Evolutionary conservation across 345 rosid genomes (phyloP).

Genomic region (Populus nigra): DNA sequence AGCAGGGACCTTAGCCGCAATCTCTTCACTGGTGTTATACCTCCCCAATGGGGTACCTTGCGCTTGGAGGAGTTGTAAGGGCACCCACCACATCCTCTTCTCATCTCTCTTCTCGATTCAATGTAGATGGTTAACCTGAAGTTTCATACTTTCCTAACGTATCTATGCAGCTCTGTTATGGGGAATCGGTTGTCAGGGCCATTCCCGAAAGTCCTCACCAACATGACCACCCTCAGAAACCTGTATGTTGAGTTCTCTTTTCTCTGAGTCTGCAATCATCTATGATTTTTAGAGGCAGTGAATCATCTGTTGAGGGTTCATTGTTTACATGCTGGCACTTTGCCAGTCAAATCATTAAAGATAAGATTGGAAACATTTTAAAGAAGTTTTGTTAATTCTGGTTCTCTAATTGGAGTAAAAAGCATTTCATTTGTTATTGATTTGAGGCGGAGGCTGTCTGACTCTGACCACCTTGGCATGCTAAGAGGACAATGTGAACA

Average conservation of each 20-base stretch:
- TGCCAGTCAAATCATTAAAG: too few species aligned
- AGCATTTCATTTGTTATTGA: too few species aligned
- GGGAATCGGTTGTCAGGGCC: constrained; percentile 82
- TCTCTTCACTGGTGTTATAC: constrained; percentile 64
- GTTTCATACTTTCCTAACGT: constrained; percentile 2
- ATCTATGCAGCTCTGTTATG: constrained; percentile 64
- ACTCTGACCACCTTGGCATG: too few species aligned
- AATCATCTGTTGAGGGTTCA: background rate
- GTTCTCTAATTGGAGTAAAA: too few species aligned
- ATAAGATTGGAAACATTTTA: too few species aligned
- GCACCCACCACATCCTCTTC: background rate
- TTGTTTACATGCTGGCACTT: background rate
- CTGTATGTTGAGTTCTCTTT: constrained; percentile 47
- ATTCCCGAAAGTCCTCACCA: constrained; percentile 68
- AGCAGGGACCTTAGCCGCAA: constrained; percentile 85
- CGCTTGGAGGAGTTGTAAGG: constrained; percentile 59
- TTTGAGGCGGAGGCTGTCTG: too few species aligned
- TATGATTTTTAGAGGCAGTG: background rate
- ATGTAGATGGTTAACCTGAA: background rate
- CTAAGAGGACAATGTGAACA: background rate
- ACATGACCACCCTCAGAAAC: constrained; percentile 57
- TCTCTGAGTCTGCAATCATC: too few species aligned
- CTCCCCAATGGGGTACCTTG: constrained; percentile 75
- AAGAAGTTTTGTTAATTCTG: too few species aligned
- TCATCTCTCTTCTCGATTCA: background rate